Base-by-base conservation (phyloP, 805 yeast species). In the Wilhelminamyces savonicus region DNA sequence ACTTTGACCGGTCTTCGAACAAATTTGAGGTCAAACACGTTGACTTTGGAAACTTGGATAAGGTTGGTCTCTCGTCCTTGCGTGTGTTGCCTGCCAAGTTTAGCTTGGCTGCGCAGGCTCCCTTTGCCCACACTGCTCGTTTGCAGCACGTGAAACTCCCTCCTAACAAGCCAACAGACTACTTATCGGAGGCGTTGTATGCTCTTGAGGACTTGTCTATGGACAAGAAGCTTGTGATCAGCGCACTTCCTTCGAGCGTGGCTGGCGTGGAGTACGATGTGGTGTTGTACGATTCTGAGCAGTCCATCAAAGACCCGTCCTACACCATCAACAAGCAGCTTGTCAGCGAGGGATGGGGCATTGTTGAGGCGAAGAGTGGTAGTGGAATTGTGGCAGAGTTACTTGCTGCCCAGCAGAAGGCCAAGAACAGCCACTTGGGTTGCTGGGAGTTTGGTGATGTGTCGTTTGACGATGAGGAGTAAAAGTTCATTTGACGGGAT, bases 371-470 rank as follows among this genome's bases (percentile, higher is more conserved):
- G 16, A 37, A 38, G 24, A 33, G 33, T 11, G 40, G 35, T 5
- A 32, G 50, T 6, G 54, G 66, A 28, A 38, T 41, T 3, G 35
- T 54, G 22, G 71, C 66, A 31, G 60, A 57, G 26, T 59, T 59
- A 19, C 48, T 48, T 14, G 42, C 40, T 7, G 58, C 50, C 6
- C 80, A 81, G 52, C 35, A 42, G 13, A 43, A 40, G 5, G 86
- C 86, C 17, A 72, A 66, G 48, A 30, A 52, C 12, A 52, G 44
- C 19, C 77, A 74, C 36, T 45, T 56, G 13, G 87, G 87, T 4
- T 78, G 83, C 48, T 81, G 88, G 88, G 76, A 77, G 54, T 76
- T 72, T 42, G 88, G 88, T 29, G 86, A 81, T 48, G 71, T 82
- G 21, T 70, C 78, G 22, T 75, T 65, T 31, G 80, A 74, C 32